phyloP scores from a whole-genome alignment of 495 filamentous ascomycete species.

The Podospora australis region DNA sequence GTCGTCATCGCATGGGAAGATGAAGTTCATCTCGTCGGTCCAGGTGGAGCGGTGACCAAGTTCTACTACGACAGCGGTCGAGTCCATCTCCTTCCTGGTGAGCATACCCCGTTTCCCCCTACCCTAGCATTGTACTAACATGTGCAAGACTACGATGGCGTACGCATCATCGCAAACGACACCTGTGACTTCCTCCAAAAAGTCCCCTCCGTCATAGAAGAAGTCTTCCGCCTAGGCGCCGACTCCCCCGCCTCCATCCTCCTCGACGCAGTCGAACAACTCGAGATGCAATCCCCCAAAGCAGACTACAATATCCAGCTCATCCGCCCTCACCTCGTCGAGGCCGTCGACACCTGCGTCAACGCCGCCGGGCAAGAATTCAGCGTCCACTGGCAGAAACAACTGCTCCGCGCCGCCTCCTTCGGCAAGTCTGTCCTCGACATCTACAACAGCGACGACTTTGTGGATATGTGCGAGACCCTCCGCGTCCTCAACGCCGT shows the following conservation, averaged over 20 bases:
- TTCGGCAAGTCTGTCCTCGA: constrained; percentile 97
- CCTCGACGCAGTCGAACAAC: constrained; percentile 82
- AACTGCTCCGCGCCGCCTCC: constrained; percentile 86
- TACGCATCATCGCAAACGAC: constrained; percentile 81
- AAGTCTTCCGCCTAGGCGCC: constrained; percentile 82
- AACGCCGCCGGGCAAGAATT: constrained; percentile 90
- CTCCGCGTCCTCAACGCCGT: constrained; percentile 87
- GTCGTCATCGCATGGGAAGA: constrained; percentile 96
- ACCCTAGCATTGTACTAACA: constrained; percentile 46
- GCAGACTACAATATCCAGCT: constrained; percentile 96
- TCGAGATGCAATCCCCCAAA: constrained; percentile 91
- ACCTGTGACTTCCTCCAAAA: constrained; percentile 93
- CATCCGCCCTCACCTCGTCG: constrained; percentile 75
- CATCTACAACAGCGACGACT: constrained; percentile 94
- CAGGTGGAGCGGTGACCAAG: constrained; percentile 68
- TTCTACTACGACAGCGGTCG: constrained; percentile 81
- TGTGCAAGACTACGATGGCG: constrained; percentile 75
- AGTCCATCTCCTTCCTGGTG: constrained; percentile 81
- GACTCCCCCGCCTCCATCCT: constrained; percentile 76
- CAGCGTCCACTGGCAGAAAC: constrained; percentile 85
- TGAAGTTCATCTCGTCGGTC: constrained; percentile 92
- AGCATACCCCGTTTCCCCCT: constrained; percentile 40
- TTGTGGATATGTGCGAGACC: constrained; percentile 96
- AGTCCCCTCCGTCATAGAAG: constrained; percentile 79
- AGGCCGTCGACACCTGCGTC: constrained; percentile 88